These are phyloP conservation scores for Botrytis paeoniae DNA, from an alignment of 2,329 filamentous ascomycete species.

Conservation along the genomic window DNA sequence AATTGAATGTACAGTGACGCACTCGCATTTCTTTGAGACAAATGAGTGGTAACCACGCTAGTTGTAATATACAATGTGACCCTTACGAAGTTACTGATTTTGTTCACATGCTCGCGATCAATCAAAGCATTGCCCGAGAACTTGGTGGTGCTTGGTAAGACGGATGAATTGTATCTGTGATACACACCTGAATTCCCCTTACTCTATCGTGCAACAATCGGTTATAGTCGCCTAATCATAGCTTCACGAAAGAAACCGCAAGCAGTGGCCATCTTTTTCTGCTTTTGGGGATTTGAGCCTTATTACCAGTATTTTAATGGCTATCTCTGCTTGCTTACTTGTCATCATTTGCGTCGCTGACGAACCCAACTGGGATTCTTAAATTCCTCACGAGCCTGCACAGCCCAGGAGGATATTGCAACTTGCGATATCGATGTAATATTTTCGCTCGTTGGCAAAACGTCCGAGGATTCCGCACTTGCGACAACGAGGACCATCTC, in stretches of 20 bases:
- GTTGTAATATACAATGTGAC: neutral
- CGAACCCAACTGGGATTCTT: neutral
- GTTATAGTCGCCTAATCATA: neutral
- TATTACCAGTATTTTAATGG: neutral
- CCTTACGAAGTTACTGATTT: neutral
- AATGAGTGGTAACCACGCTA: neutral
- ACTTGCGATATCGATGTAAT: slow-evolving; percentile 23
- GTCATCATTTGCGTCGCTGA: neutral
- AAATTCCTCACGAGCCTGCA: neutral
- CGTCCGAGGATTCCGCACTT: neutral
- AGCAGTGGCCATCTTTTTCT: neutral
- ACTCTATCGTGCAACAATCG: neutral
- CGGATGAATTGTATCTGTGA: neutral
- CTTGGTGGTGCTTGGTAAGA: neutral
- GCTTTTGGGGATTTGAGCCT: neutral
- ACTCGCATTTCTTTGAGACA: neutral
- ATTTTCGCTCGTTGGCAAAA: neutral
- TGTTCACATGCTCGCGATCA: neutral
- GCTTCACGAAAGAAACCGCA: neutral
- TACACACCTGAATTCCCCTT: neutral
- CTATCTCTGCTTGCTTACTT: neutral
- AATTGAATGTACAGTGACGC: neutral
- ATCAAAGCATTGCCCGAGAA: neutral
- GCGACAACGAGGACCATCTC: neutral
- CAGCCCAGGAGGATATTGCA: slow-evolving; percentile 10